Evolutionary conservation across 2,329 filamentous ascomycete genomes (phyloP).

Genomic region (Beauveria sp.): DNA sequence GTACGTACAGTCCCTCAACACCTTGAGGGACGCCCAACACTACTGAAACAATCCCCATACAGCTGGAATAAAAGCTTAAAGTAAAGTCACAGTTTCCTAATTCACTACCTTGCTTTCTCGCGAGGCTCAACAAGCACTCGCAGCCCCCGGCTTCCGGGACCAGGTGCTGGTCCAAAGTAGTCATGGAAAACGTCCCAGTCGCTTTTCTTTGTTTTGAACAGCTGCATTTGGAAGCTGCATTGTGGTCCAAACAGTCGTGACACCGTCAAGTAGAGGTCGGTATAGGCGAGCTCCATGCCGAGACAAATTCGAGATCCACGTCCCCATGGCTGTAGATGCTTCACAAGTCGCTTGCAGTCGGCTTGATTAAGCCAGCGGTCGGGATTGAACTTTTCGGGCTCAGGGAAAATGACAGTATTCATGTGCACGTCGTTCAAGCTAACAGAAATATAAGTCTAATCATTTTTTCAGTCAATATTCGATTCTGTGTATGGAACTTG

Average conservation of each 20-base stretch:
- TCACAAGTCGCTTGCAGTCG: not conserved
- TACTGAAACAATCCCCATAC: too few species aligned
- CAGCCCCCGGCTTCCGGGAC: not conserved
- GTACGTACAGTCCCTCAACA: too few species aligned
- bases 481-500: not conserved
- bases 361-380: not conserved
- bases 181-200: not conserved
- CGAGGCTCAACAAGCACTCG: not conserved
- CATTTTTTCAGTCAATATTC: not conserved
- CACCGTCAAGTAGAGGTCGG: not conserved
- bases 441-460: not conserved
- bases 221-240: not conserved
- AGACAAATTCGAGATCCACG: not conserved
- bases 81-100: too few species aligned
- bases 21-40: too few species aligned
- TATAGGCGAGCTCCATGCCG: not conserved
- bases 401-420: not conserved
- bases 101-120: not conserved
- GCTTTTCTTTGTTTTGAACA: not conserved
- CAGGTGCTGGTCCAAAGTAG: not conserved
- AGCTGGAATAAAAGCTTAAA: too few species aligned
- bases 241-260: not conserved
- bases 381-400: not conserved
- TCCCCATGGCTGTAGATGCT: not conserved
- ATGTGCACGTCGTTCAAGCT: not conserved